These are phyloP conservation scores for Chenopodium quinoa DNA, from an alignment of 148 eudicot genomes.

Conservation along the genomic window DNA sequence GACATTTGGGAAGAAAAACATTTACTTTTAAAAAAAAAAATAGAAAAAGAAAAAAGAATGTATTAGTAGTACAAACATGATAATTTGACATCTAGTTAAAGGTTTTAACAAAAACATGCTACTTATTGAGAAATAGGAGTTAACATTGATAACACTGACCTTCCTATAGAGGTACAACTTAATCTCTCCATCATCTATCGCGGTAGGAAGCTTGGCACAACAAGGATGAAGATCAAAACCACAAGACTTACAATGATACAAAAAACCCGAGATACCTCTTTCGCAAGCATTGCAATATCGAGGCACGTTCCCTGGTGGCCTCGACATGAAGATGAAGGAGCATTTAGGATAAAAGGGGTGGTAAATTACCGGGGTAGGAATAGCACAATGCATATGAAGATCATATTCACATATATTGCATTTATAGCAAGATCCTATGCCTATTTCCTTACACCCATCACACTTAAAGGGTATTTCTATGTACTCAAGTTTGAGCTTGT, in stretches of 20 bases:
- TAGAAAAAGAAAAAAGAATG: no score
- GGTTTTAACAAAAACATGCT: background rate
- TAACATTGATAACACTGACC: conserved; percentile 15
- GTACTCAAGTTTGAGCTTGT: conserved; percentile 69
- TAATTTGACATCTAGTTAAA: background rate
- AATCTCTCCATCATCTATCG: conserved; percentile 63
- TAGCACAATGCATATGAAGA: conserved; percentile 81
- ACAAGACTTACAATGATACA: conserved; percentile 77
- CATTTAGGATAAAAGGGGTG: conserved; percentile 89
- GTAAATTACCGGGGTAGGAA: conserved; percentile 49
- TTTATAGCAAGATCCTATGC: conserved; percentile 71
- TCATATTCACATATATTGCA: conserved; percentile 68
- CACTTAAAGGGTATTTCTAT: conserved; percentile 74
- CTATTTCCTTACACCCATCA: conserved; percentile 87
- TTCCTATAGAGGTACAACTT: conserved; percentile 58
- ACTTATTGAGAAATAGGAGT: background rate
- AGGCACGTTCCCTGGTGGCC: conserved; percentile 60
- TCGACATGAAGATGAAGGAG: conserved; percentile 63
- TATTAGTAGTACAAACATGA: background rate
- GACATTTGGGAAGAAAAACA: background rate
- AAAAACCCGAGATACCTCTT: conserved; percentile 61
- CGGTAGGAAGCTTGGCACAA: conserved; percentile 84
- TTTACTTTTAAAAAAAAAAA: no score
- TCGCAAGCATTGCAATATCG: conserved; percentile 92
- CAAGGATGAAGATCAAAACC: conserved; percentile 93